A percentile compares a stretch with the other conserved stretches of the same genome.
Conservation (phyloP, 108 stramenopile genomes). For the Mediolabrus comicus region DNA sequence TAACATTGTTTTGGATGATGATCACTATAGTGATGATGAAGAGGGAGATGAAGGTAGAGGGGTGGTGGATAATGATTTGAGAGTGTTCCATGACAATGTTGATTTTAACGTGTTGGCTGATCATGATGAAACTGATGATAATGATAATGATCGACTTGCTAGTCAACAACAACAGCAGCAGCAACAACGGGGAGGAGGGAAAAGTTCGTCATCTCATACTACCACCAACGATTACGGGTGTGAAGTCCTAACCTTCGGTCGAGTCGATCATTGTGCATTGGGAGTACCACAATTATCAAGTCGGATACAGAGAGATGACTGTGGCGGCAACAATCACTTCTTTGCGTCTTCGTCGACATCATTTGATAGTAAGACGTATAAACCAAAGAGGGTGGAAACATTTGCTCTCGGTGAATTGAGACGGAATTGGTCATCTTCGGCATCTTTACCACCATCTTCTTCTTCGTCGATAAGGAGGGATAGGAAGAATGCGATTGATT, state of each 20-base stretch:
- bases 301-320: neutral
- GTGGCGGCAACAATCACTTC: neutral
- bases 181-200: conserved; percentile 12
- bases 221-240: conserved; percentile 45
- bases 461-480: neutral
- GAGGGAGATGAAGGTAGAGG: conserved; percentile 3
- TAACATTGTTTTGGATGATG: neutral
- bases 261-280: conserved; percentile 69
- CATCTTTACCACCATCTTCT: neutral
- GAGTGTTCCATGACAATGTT: conserved; percentile 25
- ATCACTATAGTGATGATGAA: conserved; percentile 23
- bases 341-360: neutral
- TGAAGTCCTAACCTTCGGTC: conserved; percentile 81
- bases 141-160: neutral
- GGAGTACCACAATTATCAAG: conserved; percentile 53
- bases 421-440: conserved; percentile 21
- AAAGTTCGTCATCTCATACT: conserved; percentile 30
- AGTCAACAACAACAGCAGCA: neutral
- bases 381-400: conserved; percentile 43
- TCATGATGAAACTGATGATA: neutral
- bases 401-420: conserved; percentile 41
- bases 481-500: conserved; percentile 28
- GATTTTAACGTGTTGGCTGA: conserved; percentile 21
- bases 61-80: conserved; percentile 9
- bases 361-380: conserved; percentile 6